These are phyloP conservation scores for Wickerhamomyces bovis DNA, from an alignment of 805 yeast genomes.

Conservation along the genomic window DNA sequence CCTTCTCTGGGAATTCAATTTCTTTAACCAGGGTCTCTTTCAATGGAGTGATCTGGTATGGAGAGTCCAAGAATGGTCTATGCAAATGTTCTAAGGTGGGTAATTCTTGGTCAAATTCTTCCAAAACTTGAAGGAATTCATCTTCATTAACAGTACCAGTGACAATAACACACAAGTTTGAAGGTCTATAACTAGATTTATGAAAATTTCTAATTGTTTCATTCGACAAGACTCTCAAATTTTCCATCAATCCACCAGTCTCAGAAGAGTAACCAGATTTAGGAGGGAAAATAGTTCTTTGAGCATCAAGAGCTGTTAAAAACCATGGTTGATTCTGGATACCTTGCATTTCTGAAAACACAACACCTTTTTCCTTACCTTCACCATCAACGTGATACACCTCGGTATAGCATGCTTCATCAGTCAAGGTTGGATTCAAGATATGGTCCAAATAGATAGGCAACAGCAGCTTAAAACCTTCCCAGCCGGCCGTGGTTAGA, in stretches of 20 bases:
- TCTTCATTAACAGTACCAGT: slow-evolving; percentile 80
- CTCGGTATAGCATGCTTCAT: slow-evolving; percentile 87
- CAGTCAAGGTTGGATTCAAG: slow-evolving; percentile 77
- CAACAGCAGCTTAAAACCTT: slow-evolving; percentile 75
- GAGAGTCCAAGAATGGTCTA: slow-evolving; percentile 79
- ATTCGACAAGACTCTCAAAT: slow-evolving; percentile 65
- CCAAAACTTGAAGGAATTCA: slow-evolving; percentile 59
- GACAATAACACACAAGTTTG: slow-evolving; percentile 74
- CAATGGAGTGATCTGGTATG: slow-evolving; percentile 32
- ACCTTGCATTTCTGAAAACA: slow-evolving; percentile 95
- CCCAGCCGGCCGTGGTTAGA: slow-evolving; percentile 91
- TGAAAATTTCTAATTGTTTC: slow-evolving; percentile 78
- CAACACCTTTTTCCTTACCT: slow-evolving; percentile 93
- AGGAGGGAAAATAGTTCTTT: slow-evolving; percentile 46
- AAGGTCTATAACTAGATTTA: slow-evolving; percentile 64
- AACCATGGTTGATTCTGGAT: slow-evolving; percentile 76
- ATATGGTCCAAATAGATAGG: slow-evolving; percentile 91
- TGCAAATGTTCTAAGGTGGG: slow-evolving; percentile 30
- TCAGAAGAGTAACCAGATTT: slow-evolving; percentile 85
- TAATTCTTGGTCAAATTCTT: slow-evolving; percentile 53
- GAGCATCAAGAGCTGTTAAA: slow-evolving; percentile 51
- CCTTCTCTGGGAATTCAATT: slow-evolving; percentile 82
- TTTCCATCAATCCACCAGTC: slow-evolving; percentile 85
- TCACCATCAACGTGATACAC: slow-evolving; percentile 91
- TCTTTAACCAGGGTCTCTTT: slow-evolving; percentile 35